Evolutionary conservation across 306 rosid species (phyloP), one percentile per base, ranked within the genome.

Genomic region (Cicer bijugum): DNA sequence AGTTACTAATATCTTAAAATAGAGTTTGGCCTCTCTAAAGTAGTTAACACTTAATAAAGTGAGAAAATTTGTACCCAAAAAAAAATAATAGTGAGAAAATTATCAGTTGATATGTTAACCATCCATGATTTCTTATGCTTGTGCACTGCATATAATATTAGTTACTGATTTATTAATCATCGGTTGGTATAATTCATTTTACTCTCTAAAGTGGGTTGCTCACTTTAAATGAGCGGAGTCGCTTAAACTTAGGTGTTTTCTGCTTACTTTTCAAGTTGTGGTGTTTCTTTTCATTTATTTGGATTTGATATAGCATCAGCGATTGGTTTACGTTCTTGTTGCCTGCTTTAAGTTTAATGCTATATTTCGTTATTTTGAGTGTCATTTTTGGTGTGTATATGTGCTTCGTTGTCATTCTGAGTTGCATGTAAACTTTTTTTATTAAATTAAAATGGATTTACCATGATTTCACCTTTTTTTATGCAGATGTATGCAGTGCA

Each of bases 401-500:
- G 35, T 46, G 10, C 67, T 75, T 40, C 5, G 1, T 35, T 45
- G 56, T 59, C 48, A 6, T 59, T 56, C 6, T 57, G 6, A 40
- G 38, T 7, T 75, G 72, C 16, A 6, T 43, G 35, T 40, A 19
- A 63, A 33, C 7, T 19, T n/a, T n/a, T 73, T 10, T 42, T 16
- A 61, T 48, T 16, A 73, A 9, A 47, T 37, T 17, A 55, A 11
- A 56, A 20, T 8, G 58, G 40, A 62, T 70, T 39, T 77, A 43
- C 73, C 40, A 12, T 38, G 33, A 15, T 7, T 59, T 45, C 57
- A 17, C 58, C 33, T 50, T 52, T 9, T 23, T 76, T 59, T 17
- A 28, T 85, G 86, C 84, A 90, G 97, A 69, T 91, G 17, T 93
- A 93, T 71, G 98, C 96, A 39, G 96, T 93, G 75, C 98, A 91